A percentile compares a stretch with the other conserved stretches of the same genome.
Conservation (phyloP, 805 yeast species). For the Trichomonascus vanleenenianus region DNA sequence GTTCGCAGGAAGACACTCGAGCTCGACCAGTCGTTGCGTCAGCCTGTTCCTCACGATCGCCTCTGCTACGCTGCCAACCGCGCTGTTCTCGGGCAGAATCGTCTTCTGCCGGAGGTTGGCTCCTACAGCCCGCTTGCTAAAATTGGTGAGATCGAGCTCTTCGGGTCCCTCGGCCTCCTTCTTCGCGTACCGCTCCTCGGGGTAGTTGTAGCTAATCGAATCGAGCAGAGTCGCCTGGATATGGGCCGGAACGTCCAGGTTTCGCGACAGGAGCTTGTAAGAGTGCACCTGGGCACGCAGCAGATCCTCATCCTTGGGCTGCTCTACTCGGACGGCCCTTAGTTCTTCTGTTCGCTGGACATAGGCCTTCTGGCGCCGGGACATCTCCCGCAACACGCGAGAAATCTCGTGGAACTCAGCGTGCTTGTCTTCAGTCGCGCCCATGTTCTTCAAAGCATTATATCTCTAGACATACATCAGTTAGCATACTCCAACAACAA, state of each 20-base stretch:
- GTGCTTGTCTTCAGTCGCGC: conserved; percentile 21
- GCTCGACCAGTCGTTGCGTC: conserved; percentile 37
- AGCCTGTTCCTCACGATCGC: conserved; percentile 35
- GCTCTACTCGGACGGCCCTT: conserved; percentile 9
- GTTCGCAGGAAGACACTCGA: conserved; percentile 31
- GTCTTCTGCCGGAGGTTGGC: neutral
- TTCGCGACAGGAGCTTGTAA: conserved; percentile 51
- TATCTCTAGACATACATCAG: conserved; percentile 20
- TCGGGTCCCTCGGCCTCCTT: conserved; percentile 1
- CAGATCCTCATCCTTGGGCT: conserved; percentile 34
- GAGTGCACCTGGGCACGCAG: conserved; percentile 67
- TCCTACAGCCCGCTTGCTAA: neutral
- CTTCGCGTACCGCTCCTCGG: too few relatives aligned
- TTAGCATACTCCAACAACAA: too few relatives aligned
- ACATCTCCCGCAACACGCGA: conserved; percentile 20
- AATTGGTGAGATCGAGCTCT: neutral
- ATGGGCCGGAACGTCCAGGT: conserved; percentile 46
- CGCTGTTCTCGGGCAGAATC: neutral
- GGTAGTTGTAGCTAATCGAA: conserved; percentile 9
- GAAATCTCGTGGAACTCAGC: conserved; percentile 27
- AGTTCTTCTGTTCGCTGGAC: conserved; percentile 17
- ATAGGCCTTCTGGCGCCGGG: conserved; percentile 24
- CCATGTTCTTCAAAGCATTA: conserved; percentile 26
- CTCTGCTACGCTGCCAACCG: conserved; percentile 32
- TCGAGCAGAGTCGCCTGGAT: conserved; percentile 37